These are phyloP conservation scores for Hyaloscypha bicolor DNA, from an alignment of 495 filamentous ascomycete genomes.

Conservation along the genomic window DNA sequence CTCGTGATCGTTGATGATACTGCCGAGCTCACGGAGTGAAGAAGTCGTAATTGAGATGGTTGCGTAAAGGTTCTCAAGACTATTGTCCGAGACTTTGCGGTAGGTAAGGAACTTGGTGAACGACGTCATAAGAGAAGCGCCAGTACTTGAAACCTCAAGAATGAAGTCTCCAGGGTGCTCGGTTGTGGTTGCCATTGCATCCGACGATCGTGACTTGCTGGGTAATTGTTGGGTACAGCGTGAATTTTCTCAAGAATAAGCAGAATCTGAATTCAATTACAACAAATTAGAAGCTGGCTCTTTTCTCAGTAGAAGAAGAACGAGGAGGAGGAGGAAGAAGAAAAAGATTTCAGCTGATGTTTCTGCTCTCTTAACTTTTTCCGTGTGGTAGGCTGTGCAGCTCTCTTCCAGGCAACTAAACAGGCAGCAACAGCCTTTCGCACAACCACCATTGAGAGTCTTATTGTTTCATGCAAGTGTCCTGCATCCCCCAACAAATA, in stretches of 20 bases:
- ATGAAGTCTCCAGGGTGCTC: conserved; percentile 17
- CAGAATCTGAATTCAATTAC: neutral
- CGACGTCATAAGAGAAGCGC: conserved; percentile 4
- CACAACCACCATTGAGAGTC: neutral
- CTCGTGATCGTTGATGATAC: conserved; percentile 17
- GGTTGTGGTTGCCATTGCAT: neutral
- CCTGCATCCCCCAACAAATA: neutral
- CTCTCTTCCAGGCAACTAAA: neutral
- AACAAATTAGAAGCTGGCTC: neutral
- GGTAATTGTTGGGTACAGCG: neutral
- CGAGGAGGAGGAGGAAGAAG: too few relatives aligned
- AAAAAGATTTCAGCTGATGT: neutral
- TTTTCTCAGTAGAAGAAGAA: neutral
- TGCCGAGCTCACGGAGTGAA: conserved; percentile 4
- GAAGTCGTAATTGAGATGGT: conserved; percentile 13
- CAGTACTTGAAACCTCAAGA: conserved; percentile 7
- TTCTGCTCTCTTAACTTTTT: neutral
- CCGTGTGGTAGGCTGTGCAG: neutral
- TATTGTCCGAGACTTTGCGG: conserved; percentile 17
- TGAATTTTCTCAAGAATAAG: neutral
- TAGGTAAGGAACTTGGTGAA: conserved; percentile 22
- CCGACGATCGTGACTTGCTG: neutral
- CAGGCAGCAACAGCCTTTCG: neutral
- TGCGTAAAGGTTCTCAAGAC: conserved; percentile 17
- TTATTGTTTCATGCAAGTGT: neutral